Base-by-base conservation (phyloP, 768 basidiomycete species). In the Tubosaeta sp. region DNA sequence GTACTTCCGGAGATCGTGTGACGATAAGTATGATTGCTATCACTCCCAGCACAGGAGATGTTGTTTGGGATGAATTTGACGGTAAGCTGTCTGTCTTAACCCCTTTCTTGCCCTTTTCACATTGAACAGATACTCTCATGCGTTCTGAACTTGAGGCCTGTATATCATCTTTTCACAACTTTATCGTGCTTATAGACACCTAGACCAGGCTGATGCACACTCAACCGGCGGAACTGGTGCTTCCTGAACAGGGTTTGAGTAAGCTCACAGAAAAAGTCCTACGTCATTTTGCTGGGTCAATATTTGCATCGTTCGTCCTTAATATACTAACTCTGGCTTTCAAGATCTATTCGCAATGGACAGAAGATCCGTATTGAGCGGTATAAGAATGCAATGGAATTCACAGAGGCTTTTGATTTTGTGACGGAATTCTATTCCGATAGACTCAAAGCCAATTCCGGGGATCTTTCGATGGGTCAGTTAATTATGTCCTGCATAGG, bases 11-110 rank as follows among this genome's bases (percentile, higher is more conserved):
- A 22, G 66, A 60, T 5, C 59, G 76, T 45, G 77, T 81, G 4
- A 69, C 60, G 1, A 76, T 97, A 35, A 85, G 85, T 8, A 74
- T 97, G 68, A 76, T 97, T 30, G 80, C 82, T 14, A 83, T 96
- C 14, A 82, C 83, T 50, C 90, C 94, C 1, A 84, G 84, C 42
- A 96, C 93, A 0, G 95, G 95, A 1, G 94, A 96, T 57, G 87
- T 99, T 3, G 72, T 92, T 3, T 98, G 91, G 83, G 95, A 99
- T 61, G 82, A 90, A 49, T 95, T 94, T 61, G 77, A 87, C 47
- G 93, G 90, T 86, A 60, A 46, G 61, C 45, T 12, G 18, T 31
- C 13, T 31, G 5, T 31, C 27, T 39, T 14, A 12, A 40, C 11
- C 50, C 54, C 48, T 25, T 32, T 43, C 41, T n/a, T n/a, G n/a